phyloP scores from a whole-genome alignment of 2,329 filamentous ascomycete species.

The Claviceps capensis region DNA sequence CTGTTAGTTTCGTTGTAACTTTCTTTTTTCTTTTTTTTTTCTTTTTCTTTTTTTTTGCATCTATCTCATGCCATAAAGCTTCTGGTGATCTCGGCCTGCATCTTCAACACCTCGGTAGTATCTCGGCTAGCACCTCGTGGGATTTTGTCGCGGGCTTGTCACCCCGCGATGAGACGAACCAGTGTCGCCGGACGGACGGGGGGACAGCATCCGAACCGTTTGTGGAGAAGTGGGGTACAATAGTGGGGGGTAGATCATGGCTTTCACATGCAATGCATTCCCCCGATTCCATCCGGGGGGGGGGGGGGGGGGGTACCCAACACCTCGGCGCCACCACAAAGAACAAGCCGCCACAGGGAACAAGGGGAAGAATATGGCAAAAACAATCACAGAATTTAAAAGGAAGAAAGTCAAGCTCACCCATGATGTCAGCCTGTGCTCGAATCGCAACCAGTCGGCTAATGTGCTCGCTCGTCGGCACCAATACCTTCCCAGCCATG shows the following conservation, averaged over 20 bases:
- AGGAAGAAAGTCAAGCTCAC: conserved; percentile 24
- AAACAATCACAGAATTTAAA: not conserved
- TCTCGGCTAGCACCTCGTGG: too few relatives aligned
- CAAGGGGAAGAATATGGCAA: not conserved
- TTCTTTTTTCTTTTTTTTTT: not conserved
- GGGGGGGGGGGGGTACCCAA: too few relatives aligned
- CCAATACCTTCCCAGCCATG: conserved; percentile 97
- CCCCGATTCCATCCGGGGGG: too few relatives aligned
- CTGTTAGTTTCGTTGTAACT: not conserved
- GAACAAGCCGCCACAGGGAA: not conserved
- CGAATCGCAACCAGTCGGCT: conserved; percentile 94
- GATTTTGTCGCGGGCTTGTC: too few relatives aligned
- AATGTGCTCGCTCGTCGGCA: conserved; percentile 95
- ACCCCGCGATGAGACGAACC: too few relatives aligned
- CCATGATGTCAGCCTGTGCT: conserved; percentile 98
- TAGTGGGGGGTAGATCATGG: too few relatives aligned
- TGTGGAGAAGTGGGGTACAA: too few relatives aligned
- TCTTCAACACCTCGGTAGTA: too few relatives aligned
- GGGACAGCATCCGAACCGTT: too few relatives aligned
- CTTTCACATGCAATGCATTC: too few relatives aligned
- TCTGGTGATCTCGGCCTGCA: too few relatives aligned
- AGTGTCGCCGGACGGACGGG: too few relatives aligned
- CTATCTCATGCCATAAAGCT: not conserved
- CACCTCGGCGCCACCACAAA: not conserved
- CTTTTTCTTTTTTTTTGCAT: not conserved